Percentiles rank a stretch among this genome's conserved stretches.
These are phyloP conservation scores for Solanum hybrid DNA, from an alignment of 305 asterid species.

Conservation along the genomic window DNA sequence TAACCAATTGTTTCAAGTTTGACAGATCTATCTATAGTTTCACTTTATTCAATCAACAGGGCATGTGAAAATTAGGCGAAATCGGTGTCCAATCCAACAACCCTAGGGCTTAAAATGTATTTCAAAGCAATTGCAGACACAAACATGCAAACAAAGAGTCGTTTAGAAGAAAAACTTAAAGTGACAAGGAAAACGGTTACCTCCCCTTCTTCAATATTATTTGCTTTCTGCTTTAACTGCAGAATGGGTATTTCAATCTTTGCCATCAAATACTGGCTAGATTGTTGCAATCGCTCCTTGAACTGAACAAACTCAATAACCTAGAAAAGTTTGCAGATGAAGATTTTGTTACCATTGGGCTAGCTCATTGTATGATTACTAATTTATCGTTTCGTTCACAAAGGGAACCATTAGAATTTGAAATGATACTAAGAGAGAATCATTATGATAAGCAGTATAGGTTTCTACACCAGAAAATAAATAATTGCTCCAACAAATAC, in stretches of 20 bases:
- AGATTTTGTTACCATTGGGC: neutral
- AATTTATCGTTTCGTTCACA: neutral
- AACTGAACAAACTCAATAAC: conserved; percentile 93
- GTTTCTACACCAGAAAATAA: neutral
- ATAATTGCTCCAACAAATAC: neutral
- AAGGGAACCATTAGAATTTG: neutral
- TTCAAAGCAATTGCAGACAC: neutral
- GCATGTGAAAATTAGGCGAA: neutral
- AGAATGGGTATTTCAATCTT: conserved; percentile 83
- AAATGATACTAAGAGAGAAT: neutral
- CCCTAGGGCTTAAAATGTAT: neutral
- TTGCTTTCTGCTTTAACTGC: conserved; percentile 77
- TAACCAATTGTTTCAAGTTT: neutral
- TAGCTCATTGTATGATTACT: neutral
- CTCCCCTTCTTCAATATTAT: conserved; percentile 70
- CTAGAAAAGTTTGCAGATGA: conserved; percentile 30
- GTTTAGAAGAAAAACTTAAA: neutral
- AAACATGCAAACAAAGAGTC: neutral
- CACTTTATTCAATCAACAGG: neutral
- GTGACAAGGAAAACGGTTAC: conserved; percentile 24
- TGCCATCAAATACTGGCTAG: conserved; percentile 76
- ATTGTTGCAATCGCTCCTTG: conserved; percentile 76
- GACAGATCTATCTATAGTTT: neutral
- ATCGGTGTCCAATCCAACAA: neutral
- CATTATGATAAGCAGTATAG: neutral